Evolutionary conservation across 371 early-diverging fungal genomes (phyloP).

Genomic region (Scutellospora calospora): DNA sequence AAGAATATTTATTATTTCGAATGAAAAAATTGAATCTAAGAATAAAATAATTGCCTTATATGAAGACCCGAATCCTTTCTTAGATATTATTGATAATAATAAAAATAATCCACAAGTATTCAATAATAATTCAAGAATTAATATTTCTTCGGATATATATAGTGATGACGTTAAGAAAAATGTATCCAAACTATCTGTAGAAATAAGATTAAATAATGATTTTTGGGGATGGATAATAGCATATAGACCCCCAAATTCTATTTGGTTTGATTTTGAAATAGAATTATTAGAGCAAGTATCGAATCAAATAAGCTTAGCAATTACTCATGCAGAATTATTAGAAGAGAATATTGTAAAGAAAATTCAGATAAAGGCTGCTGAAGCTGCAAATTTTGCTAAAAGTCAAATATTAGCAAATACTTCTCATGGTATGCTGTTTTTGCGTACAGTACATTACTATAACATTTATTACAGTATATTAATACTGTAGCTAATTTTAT

Average conservation of each 20-base stretch:
- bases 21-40: background rate
- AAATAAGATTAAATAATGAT: slow-evolving; percentile 10
- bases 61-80: background rate
- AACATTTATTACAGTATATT: background rate
- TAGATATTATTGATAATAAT: no score
- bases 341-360: slow-evolving; percentile 53
- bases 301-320: slow-evolving; percentile 54
- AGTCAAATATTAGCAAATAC: slow-evolving; percentile 55
- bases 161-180: background rate
- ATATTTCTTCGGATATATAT: background rate
- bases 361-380: slow-evolving; percentile 55
- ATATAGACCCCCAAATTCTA: slow-evolving; percentile 11
- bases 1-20: slow-evolving; percentile 51
- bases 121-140: background rate
- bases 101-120: background rate
- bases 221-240: slow-evolving; percentile 43
- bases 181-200: slow-evolving; percentile 14
- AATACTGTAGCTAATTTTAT: background rate
- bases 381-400: slow-evolving; percentile 55
- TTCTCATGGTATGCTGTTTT: slow-evolving; percentile 46
- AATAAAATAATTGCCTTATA: background rate
- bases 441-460: background rate
- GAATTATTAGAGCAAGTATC: slow-evolving; percentile 52
- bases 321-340: slow-evolving; percentile 51
- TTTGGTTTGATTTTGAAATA: slow-evolving; percentile 51